Evolutionary conservation across 148 eudicot species (phyloP).

Genomic region (Limonium bicolor): DNA sequence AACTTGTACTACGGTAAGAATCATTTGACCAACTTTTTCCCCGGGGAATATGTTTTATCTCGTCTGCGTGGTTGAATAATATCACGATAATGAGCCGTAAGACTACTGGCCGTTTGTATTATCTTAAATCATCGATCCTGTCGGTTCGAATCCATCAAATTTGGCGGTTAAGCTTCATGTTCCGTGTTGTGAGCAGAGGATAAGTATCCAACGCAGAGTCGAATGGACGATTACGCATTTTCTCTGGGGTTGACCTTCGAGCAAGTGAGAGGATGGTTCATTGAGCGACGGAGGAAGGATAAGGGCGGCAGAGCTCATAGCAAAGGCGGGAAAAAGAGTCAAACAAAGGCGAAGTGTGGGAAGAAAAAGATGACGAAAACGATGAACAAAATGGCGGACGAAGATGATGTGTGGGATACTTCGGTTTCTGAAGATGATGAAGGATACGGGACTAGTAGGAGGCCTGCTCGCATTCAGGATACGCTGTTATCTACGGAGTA

Average conservation of each 20-base stretch:
- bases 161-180: neutral
- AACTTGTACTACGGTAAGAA: slow-evolving; percentile 20
- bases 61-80: neutral
- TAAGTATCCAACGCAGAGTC: slow-evolving; percentile 21
- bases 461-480: slow-evolving; percentile 26
- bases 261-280: slow-evolving; percentile 31
- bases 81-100: neutral
- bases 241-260: slow-evolving; percentile 23
- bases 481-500: slow-evolving; percentile 29
- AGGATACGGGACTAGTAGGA: slow-evolving; percentile 1
- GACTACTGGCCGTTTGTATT: neutral
- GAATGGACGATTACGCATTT: slow-evolving; percentile 25
- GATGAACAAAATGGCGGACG: slow-evolving; percentile 3
- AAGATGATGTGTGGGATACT: neutral
- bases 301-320: slow-evolving; percentile 9
- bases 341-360: slow-evolving; percentile 1
- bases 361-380: slow-evolving; percentile 8
- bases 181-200: slow-evolving; percentile 20
- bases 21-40: neutral
- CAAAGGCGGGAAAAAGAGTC: slow-evolving; percentile 1
- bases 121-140: no score
- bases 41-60: no score
- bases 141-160: no score
- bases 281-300: slow-evolving; percentile 28
- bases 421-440: slow-evolving; percentile 12